Percentiles rank a stretch among this genome's conserved stretches.
Conservation (phyloP, 73 alveolate species). For the Symbiodinium pilosum region DNA sequence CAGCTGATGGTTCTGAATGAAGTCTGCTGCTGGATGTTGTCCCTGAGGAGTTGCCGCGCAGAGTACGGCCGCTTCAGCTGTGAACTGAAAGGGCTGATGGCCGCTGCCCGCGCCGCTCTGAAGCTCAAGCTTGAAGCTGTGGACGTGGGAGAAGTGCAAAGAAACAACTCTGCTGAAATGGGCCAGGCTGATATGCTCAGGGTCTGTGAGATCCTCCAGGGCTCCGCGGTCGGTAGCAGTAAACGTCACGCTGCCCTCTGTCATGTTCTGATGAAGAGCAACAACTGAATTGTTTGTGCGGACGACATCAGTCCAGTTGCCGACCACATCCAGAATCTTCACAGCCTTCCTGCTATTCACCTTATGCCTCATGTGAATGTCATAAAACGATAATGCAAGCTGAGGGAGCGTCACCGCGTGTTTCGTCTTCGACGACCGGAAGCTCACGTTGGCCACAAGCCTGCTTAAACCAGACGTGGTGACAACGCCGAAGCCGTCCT, state of each 20-base stretch:
- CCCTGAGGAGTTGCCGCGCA: background rate
- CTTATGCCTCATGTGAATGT: background rate
- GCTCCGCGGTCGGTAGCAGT: background rate
- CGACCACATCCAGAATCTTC: background rate
- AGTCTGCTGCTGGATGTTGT: background rate
- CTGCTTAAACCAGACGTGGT: background rate
- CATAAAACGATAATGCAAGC: background rate
- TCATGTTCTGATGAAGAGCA: background rate
- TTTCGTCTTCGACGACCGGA: background rate
- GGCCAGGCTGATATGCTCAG: background rate
- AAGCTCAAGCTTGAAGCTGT: background rate
- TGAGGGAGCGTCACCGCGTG: background rate
- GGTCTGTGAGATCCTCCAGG: background rate
- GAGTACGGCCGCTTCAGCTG: background rate
- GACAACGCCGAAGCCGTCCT: background rate
- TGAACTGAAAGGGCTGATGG: background rate
- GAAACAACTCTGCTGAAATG: background rate
- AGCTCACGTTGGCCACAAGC: background rate
- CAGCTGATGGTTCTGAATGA: background rate
- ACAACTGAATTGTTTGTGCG: background rate
- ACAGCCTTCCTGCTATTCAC: background rate
- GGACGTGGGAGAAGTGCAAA: background rate
- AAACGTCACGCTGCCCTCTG: background rate
- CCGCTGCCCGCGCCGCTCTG: background rate
- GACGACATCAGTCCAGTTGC: background rate